These are phyloP conservation scores for Kodamaea fungicola DNA, from an alignment of 1,139 yeast genomes.

Conservation along the genomic window DNA sequence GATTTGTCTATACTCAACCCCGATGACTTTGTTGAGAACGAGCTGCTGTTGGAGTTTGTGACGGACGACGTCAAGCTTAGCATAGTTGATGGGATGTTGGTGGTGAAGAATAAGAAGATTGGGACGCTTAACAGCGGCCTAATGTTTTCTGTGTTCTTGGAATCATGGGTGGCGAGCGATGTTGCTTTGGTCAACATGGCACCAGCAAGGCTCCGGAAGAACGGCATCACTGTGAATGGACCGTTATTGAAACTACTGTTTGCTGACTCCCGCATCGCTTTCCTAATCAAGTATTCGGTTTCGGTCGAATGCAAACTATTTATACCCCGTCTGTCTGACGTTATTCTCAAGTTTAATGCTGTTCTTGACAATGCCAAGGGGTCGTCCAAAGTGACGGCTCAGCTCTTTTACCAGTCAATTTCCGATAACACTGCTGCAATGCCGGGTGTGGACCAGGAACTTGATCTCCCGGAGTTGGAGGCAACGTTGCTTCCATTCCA, in stretches of 20 bases:
- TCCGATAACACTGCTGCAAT: slow-evolving; percentile 28
- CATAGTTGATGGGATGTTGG: slow-evolving; percentile 4
- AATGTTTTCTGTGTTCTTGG: slow-evolving; percentile 3
- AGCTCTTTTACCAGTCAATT: slow-evolving; percentile 31
- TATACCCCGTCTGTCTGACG: slow-evolving; percentile 10
- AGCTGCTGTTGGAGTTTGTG: slow-evolving; percentile 2
- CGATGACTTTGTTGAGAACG: not conserved
- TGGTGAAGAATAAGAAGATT: slow-evolving; percentile 10
- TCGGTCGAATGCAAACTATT: slow-evolving; percentile 10
- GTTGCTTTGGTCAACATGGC: slow-evolving; percentile 10
- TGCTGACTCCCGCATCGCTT: slow-evolving; percentile 3
- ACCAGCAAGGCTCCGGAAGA: slow-evolving; percentile 9
- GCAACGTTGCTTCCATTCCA: slow-evolving; percentile 58
- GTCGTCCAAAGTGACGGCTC: slow-evolving; percentile 8
- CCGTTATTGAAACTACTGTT: slow-evolving; percentile 9
- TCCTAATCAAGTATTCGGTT: slow-evolving; percentile 9
- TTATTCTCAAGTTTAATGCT: slow-evolving; percentile 7
- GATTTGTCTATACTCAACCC: slow-evolving; percentile 1
- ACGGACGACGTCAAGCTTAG: slow-evolving; percentile 11
- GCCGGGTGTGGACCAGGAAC: slow-evolving; percentile 16
- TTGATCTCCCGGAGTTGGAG: slow-evolving; percentile 46
- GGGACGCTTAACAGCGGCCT: slow-evolving; percentile 3
- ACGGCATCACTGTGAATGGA: slow-evolving; percentile 7
- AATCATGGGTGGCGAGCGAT: slow-evolving; percentile 6
- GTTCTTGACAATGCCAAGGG: slow-evolving; percentile 1